Percentiles rank a stretch among this genome's conserved stretches.
Conservation (phyloP, 1,284 basidiomycete genomes). For the Sanguinoderma infundibulare region DNA sequence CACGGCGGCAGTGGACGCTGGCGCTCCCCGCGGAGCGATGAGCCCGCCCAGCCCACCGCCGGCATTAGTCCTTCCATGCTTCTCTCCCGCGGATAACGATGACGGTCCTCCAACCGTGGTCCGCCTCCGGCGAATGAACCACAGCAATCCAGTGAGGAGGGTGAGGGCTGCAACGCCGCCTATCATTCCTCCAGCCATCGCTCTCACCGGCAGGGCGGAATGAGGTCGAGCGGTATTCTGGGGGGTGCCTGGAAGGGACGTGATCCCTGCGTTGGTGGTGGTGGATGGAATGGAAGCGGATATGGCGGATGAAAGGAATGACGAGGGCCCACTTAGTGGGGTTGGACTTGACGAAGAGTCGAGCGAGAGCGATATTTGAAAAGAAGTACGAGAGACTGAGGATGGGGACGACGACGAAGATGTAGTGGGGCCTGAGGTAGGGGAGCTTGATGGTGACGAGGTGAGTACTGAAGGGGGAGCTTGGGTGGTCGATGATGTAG, state of each 20-base stretch:
- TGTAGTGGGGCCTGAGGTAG: neutral
- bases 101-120: too few relatives aligned
- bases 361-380: neutral
- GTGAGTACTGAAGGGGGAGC: neutral
- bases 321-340: too few relatives aligned
- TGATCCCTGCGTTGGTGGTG: too few relatives aligned
- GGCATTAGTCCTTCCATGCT: too few relatives aligned
- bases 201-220: neutral
- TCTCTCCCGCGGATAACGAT: too few relatives aligned
- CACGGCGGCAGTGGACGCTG: too few relatives aligned
- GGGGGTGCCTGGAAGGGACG: neutral
- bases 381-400: neutral
- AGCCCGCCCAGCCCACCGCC: too few relatives aligned
- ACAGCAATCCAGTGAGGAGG: neutral
- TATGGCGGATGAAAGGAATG: too few relatives aligned
- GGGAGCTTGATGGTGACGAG: neutral
- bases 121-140: neutral
- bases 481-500: slow-evolving; percentile 28
- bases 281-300: too few relatives aligned
- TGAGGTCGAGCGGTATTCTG: too few relatives aligned
- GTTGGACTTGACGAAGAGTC: too few relatives aligned
- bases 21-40: too few relatives aligned
- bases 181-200: neutral
- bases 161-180: neutral
- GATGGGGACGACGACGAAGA: neutral